Percentiles rank a stretch among this genome's conserved stretches.
These are phyloP conservation scores for Naganishia vishniacii DNA, from an alignment of 768 basidiomycete genomes.

Conservation along the genomic window DNA sequence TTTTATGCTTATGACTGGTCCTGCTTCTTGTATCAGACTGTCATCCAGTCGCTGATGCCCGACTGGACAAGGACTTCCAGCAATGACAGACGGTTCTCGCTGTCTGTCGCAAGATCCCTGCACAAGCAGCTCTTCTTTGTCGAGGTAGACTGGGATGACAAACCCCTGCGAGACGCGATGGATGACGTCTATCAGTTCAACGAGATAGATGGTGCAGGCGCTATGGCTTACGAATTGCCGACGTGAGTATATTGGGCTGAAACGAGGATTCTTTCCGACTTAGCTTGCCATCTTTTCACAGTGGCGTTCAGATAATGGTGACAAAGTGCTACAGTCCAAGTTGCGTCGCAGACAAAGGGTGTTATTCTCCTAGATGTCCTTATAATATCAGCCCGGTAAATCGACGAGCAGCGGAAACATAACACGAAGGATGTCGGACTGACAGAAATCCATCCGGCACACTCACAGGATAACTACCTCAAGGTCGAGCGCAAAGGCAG, in stretches of 20 bases:
- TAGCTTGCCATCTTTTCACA: slow-evolving; percentile 39
- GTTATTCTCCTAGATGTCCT: slow-evolving; percentile 72
- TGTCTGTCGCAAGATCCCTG: slow-evolving; percentile 81
- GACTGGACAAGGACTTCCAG: slow-evolving; percentile 70
- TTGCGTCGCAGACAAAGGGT: slow-evolving; percentile 71
- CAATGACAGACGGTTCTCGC: slow-evolving; percentile 72
- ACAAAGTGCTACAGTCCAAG: slow-evolving; percentile 85
- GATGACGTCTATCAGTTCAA: slow-evolving; percentile 94
- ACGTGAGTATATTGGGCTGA: slow-evolving; percentile 25
- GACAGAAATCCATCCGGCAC: neutral
- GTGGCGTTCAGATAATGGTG: slow-evolving; percentile 80
- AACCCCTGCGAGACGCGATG: slow-evolving; percentile 73
- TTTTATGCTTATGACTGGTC: too few species aligned
- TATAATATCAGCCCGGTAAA: slow-evolving; percentile 35
- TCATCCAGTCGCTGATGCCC: slow-evolving; percentile 80
- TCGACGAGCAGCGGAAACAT: slow-evolving; percentile 23
- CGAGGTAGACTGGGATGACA: slow-evolving; percentile 90
- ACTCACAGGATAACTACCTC: slow-evolving; percentile 14
- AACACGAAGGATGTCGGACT: neutral
- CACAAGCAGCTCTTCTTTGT: slow-evolving; percentile 92
- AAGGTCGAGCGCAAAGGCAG: slow-evolving; percentile 13
- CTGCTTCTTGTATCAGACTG: slow-evolving; percentile 59
- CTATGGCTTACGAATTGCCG: slow-evolving; percentile 40
- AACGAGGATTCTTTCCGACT: neutral
- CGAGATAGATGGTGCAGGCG: slow-evolving; percentile 53